Conservation (phyloP, 257 asterid species). For the Ehretia macrophylla region DNA sequence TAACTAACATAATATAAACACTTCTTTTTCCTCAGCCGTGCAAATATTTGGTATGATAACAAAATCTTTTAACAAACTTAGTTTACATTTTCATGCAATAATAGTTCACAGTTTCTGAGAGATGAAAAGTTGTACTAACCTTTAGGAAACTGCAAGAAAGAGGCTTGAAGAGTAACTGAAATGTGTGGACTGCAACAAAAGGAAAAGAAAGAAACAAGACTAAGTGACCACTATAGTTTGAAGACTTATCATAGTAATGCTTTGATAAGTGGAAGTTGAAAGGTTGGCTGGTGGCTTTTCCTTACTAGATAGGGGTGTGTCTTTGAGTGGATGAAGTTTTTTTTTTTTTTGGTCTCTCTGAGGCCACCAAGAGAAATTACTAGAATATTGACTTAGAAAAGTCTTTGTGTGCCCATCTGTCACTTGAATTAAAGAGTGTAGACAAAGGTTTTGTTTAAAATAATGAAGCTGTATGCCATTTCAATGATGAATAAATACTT, state of each 20-base stretch:
- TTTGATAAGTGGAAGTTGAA: conserved; percentile 14
- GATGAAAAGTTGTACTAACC: not conserved
- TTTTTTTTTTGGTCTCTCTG: conserved; percentile 31
- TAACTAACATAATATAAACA: not conserved
- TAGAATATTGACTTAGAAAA: conserved; percentile 17
- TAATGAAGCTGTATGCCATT: too few species aligned
- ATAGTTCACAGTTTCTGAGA: not conserved
- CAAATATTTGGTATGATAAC: not conserved
- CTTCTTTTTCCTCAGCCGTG: not conserved
- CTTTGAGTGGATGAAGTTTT: conserved; percentile 75
- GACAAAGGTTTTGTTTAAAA: too few species aligned
- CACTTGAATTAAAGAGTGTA: not conserved
- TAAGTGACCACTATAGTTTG: conserved; percentile 13
- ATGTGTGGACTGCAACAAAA: conserved; percentile 6
- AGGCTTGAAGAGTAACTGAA: conserved; percentile 7
- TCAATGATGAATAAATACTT: too few species aligned
- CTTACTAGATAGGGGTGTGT: conserved; percentile 72
- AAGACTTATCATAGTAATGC: conserved; percentile 21
- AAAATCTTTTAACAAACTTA: too few species aligned
- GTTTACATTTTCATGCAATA: not conserved
- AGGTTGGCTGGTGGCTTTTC: conserved; percentile 50
- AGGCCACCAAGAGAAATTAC: conserved; percentile 28
- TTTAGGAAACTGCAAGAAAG: conserved; percentile 3
- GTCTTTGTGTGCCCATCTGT: conserved; percentile 20
- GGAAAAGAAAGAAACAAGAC: conserved; percentile 14